Conservation (phyloP, 2,329 filamentous ascomycete genomes). For the Verticillium dahliae region DNA sequence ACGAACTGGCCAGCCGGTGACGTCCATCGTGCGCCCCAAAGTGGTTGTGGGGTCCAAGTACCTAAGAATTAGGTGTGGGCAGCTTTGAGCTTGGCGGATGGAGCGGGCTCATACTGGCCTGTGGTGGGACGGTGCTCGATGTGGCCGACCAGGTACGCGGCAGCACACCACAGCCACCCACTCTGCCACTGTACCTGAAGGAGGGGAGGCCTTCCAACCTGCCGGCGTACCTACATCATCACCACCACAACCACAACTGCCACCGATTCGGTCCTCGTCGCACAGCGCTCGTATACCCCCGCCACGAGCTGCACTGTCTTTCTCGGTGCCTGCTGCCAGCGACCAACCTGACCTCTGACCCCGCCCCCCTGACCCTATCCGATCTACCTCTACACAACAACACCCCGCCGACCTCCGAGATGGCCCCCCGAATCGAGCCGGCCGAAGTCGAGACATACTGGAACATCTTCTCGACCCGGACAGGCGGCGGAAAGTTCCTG, state of each 20-base stretch:
- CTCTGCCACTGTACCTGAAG: not conserved
- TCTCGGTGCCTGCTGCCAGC: not conserved
- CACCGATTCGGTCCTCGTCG: not conserved
- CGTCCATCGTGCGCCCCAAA: not conserved
- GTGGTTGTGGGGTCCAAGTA: not conserved
- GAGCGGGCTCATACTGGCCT: not conserved
- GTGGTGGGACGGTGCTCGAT: not conserved
- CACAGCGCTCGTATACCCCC: not conserved
- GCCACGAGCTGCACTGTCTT: not conserved
- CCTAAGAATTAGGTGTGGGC: not conserved
- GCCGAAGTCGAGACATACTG: constrained; percentile 60
- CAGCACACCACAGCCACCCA: not conserved
- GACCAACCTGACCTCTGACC: not conserved
- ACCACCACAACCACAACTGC: not conserved
- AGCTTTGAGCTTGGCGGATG: not conserved
- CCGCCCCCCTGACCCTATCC: not conserved
- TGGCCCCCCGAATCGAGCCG: constrained; percentile 56
- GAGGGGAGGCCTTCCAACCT: not conserved
- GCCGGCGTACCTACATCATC: not conserved
- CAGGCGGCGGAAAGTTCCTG: constrained; percentile 52
- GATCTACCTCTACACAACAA: not conserved
- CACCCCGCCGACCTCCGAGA: constrained; percentile 19
- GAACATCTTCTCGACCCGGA: constrained; percentile 56
- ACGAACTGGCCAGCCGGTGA: not conserved
- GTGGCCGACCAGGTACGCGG: not conserved